Evolutionary conservation across 257 asterid species (phyloP), one percentile per base, ranked within the genome.

Genomic region (Plantago major): DNA sequence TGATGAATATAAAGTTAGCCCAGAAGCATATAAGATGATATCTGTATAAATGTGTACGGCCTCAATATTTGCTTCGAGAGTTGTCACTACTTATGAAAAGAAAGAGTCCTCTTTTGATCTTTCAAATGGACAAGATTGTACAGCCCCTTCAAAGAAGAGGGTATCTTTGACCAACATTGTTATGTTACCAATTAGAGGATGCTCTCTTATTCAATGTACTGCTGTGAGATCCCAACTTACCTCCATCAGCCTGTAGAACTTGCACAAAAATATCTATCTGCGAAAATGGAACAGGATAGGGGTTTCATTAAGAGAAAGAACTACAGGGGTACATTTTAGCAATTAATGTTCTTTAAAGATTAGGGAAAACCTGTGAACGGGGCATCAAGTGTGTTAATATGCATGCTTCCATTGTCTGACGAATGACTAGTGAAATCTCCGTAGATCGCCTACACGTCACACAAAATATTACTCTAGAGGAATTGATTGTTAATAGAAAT

Each of bases 171-270:
- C n/a, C n/a, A n/a, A n/a, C n/a, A n/a, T n/a, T n/a, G n/a, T n/a
- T n/a, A n/a, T n/a, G n/a, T n/a, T n/a, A n/a, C n/a, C n/a, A n/a
- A n/a, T n/a, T n/a, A n/a, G n/a, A n/a, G n/a, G n/a, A 22, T 22
- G 26, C 26, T 22, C 26, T 22, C 26, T 22, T 22, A 22, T 22
- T 22, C 26, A 22, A 22, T 22, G 1, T 22, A 22, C 7, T 33
- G 70, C 14, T 55, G 60, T 37, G 14, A 56, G 37, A 55, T 45
- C 63, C 52, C 60, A 60, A 48, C 77, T 66, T 76, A 90, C 96
- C 98, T 72, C 99, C 97, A 69, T 93, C 99, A 58, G 99, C 99
- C 77, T 93, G 97, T 63, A 93, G 97, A 79, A 89, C 99, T 78
- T 89, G 97, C 76, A 89, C 92, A 80, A 83, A 93, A 40, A 93